Conservation (phyloP, 2,329 filamentous ascomycete species). For the Stagonosporopsis cucurbitacearum region DNA sequence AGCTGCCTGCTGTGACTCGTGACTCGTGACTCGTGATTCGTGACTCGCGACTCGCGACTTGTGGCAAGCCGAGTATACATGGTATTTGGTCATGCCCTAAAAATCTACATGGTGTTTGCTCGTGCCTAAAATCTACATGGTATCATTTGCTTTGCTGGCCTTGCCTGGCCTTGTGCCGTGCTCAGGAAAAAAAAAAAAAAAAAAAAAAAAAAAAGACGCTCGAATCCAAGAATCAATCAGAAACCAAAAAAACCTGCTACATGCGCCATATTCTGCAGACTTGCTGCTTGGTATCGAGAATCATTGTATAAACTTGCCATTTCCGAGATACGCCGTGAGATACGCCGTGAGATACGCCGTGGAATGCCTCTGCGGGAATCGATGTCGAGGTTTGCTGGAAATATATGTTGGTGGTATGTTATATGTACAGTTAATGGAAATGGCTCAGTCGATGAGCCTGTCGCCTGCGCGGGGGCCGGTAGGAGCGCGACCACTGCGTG, state of each 20-base stretch:
- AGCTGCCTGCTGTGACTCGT: too few species aligned
- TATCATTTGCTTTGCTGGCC: neutral
- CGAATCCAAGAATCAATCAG: neutral
- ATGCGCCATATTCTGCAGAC: neutral
- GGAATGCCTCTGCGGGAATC: neutral
- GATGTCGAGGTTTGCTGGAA: neutral
- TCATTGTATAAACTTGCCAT: neutral
- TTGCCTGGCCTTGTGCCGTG: too few species aligned
- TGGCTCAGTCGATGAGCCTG: constrained; percentile 10
- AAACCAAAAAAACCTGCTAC: neutral
- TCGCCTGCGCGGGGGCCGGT: neutral
- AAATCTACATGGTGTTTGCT: neutral
- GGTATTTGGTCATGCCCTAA: too few species aligned
- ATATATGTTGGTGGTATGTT: constrained; percentile 9
- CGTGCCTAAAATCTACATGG: neutral
- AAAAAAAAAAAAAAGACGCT: neutral
- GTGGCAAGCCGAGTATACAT: too few species aligned
- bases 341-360: too few species aligned
- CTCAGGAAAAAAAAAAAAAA: too few species aligned
- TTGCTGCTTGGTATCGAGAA: neutral
- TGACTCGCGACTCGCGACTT: too few species aligned
- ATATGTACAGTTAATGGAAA: constrained; percentile 7
- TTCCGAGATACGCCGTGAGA: too few species aligned
- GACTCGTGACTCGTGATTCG: too few species aligned
- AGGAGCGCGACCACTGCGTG: neutral